A percentile compares a stretch with the other conserved stretches of the same genome.
These are phyloP conservation scores for Scedosporium apiospermum DNA, from an alignment of 2,329 filamentous ascomycete species.

Conservation along the genomic window DNA sequence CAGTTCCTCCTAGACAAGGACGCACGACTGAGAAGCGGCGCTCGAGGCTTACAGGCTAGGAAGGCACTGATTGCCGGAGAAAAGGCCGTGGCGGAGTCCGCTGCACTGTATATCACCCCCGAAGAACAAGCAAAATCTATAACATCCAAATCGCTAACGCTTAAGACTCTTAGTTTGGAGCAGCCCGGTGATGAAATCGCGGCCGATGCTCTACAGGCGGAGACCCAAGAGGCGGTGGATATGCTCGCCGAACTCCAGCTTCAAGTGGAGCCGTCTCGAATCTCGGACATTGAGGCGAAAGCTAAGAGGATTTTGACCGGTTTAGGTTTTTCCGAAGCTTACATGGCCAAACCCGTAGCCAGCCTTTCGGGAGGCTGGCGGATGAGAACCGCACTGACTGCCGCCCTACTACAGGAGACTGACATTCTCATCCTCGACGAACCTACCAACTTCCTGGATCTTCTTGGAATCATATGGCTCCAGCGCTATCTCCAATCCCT, in stretches of 20 bases:
- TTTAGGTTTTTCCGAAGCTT: slow-evolving; percentile 59
- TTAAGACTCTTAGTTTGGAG: slow-evolving; percentile 27
- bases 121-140: background rate
- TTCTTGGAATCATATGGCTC: slow-evolving; percentile 78
- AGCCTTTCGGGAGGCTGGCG: slow-evolving; percentile 70
- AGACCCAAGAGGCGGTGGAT: slow-evolving; percentile 61
- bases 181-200: slow-evolving; percentile 49
- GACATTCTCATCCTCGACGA: slow-evolving; percentile 79
- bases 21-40: slow-evolving; percentile 63
- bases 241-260: slow-evolving; percentile 60
- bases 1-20: slow-evolving; percentile 65
- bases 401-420: slow-evolving; percentile 58
- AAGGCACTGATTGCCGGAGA: slow-evolving; percentile 65
- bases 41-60: slow-evolving; percentile 64
- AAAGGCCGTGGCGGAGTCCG: slow-evolving; percentile 51
- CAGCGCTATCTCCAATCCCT: slow-evolving; percentile 59
- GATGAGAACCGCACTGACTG: slow-evolving; percentile 59
- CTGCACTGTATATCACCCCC: slow-evolving; percentile 30
- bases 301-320: slow-evolving; percentile 59
- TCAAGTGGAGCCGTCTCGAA: slow-evolving; percentile 55
- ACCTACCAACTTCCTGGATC: slow-evolving; percentile 78
- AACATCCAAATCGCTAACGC: background rate
- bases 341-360: slow-evolving; percentile 48
- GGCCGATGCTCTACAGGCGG: slow-evolving; percentile 45
- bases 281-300: slow-evolving; percentile 54